A percentile compares a stretch with the other conserved stretches of the same genome.
Evolutionary conservation across 108 stramenopile genomes (phyloP).

Genomic region (Cyclotella kingstonii): DNA sequence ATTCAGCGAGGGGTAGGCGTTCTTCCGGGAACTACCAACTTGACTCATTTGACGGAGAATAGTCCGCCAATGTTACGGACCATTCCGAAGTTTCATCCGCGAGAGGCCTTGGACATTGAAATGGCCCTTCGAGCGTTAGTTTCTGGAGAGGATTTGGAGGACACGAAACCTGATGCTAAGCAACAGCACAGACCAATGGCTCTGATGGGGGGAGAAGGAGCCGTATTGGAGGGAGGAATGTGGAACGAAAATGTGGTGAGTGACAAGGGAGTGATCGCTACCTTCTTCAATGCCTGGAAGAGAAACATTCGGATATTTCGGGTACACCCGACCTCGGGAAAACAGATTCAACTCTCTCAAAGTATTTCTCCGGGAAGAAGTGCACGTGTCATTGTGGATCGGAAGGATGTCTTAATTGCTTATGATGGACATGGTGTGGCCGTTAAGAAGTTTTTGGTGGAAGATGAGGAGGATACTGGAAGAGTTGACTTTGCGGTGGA

Average conservation of each 20-base stretch:
- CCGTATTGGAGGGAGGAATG: background rate
- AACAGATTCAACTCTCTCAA: slow-evolving; percentile 31
- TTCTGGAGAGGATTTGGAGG: slow-evolving; percentile 40
- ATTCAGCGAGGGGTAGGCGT: slow-evolving; percentile 45
- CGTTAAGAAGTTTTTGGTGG: slow-evolving; percentile 39
- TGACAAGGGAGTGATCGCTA: slow-evolving; percentile 30
- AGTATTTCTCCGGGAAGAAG: slow-evolving; percentile 37
- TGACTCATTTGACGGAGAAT: slow-evolving; percentile 30
- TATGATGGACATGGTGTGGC: slow-evolving; percentile 41
- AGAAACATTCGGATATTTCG: slow-evolving; percentile 30
- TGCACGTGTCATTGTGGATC: slow-evolving; percentile 27
- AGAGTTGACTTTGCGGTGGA: slow-evolving; percentile 33
- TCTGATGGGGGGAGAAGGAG: slow-evolving; percentile 3
- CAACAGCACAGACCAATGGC: too few species aligned
- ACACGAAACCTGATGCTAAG: too few species aligned
- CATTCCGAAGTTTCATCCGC: slow-evolving; percentile 22
- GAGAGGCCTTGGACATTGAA: slow-evolving; percentile 34
- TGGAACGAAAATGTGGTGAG: too few species aligned
- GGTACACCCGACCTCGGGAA: slow-evolving; percentile 32
- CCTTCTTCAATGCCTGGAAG: slow-evolving; percentile 28
- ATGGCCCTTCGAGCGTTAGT: slow-evolving; percentile 45
- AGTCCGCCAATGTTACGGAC: slow-evolving; percentile 17
- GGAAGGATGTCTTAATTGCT: slow-evolving; percentile 30
- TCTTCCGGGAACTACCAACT: slow-evolving; percentile 42
- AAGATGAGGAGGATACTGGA: slow-evolving; percentile 6